phyloP scores from a whole-genome alignment of 1,284 basidiomycete species.

The Cryptococcus sp. region DNA sequence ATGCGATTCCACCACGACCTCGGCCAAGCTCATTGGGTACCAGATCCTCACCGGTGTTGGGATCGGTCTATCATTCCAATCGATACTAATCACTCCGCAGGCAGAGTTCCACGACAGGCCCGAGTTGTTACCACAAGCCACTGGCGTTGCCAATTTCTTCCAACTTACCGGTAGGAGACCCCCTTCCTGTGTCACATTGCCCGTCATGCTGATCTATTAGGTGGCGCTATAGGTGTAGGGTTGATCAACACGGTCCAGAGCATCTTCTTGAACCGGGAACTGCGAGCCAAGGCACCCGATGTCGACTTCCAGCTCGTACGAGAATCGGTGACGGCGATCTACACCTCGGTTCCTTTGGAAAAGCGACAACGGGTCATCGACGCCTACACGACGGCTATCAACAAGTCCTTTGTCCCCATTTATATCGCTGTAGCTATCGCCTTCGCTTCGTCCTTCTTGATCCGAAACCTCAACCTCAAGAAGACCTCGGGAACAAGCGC shows the following conservation, averaged over 20 bases:
- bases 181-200: too few relatives aligned
- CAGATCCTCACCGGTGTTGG: constrained; percentile 50
- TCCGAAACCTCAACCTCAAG: constrained; percentile 47
- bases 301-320: constrained; percentile 38
- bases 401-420: constrained; percentile 47
- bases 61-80: constrained; percentile 34
- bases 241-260: constrained; percentile 46
- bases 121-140: neutral
- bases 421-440: constrained; percentile 44
- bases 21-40: constrained; percentile 47
- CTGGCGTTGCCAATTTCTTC: constrained; percentile 43
- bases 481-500: constrained; percentile 28
- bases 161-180: constrained; percentile 33
- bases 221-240: constrained; percentile 47
- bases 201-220: constrained; percentile 11
- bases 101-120: neutral
- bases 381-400: constrained; percentile 49
- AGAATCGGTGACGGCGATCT: constrained; percentile 33
- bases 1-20: constrained; percentile 37
- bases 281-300: constrained; percentile 27
- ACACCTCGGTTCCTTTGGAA: constrained; percentile 27
- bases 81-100: constrained; percentile 7
- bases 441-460: constrained; percentile 39
- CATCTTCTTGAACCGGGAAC: constrained; percentile 34
- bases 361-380: constrained; percentile 43